Evolutionary conservation across 495 filamentous ascomycete species (phyloP).

Genomic region (Podospora bellae-mahoneyi): DNA sequence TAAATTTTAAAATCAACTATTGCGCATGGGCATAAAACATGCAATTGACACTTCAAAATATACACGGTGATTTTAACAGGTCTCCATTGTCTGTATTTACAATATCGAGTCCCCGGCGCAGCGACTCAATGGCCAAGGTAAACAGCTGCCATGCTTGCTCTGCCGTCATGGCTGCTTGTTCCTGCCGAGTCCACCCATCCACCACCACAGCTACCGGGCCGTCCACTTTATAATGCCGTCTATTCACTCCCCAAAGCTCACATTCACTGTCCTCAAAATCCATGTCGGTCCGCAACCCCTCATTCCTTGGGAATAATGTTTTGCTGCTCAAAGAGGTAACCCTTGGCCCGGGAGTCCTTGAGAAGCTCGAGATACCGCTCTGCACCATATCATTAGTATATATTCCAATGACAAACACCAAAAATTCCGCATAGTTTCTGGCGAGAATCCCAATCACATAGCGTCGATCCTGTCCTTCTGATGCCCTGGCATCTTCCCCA

Average conservation of each 20-base stretch:
- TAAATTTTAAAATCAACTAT: background rate
- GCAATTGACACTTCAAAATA: too few species aligned
- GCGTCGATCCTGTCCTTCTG: background rate
- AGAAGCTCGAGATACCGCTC: conserved; percentile 92
- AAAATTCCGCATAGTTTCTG: background rate
- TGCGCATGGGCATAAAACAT: background rate
- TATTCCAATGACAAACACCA: background rate
- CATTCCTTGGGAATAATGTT: conserved; percentile 63
- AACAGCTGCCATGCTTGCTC: background rate
- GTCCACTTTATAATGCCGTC: background rate
- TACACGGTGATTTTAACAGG: background rate
- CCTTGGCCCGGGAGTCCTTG: conserved; percentile 76
- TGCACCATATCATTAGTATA: conserved; percentile 35
- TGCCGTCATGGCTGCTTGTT: conserved; percentile 3
- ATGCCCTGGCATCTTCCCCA: background rate
- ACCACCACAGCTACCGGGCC: background rate
- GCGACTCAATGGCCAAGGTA: background rate
- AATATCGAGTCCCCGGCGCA: background rate
- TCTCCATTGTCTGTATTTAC: conserved; percentile 5
- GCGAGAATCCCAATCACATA: background rate
- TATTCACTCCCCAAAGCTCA: background rate
- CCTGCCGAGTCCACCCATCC: background rate
- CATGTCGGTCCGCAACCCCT: conserved; percentile 19
- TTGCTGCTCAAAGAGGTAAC: conserved; percentile 89
- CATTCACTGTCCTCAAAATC: background rate